Conservation (phyloP, 257 asterid genomes). For the Mitragyna speciosa region DNA sequence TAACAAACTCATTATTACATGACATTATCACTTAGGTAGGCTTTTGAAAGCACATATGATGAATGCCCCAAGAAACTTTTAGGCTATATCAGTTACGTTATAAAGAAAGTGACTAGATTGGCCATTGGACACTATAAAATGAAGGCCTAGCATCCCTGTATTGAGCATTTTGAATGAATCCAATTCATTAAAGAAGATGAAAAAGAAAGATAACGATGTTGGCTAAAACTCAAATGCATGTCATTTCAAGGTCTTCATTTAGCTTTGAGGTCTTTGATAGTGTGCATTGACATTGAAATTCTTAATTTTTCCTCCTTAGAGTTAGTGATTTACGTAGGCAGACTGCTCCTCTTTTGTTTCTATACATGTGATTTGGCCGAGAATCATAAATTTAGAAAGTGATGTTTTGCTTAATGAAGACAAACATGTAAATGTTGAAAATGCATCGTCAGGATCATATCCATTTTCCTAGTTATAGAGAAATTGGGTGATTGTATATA, state of each 20-base stretch:
- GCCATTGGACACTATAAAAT: neutral
- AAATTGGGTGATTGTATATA: neutral
- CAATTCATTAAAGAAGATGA: neutral
- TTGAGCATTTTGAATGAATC: neutral
- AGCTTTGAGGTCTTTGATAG: conserved; percentile 8
- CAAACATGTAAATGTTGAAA: neutral
- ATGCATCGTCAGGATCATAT: neutral
- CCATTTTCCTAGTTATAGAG: neutral
- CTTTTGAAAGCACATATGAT: neutral
- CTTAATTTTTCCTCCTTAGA: conserved; percentile 9
- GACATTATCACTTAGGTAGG: neutral
- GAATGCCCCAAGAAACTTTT: neutral
- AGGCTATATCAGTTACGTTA: neutral
- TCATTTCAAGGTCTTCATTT: neutral
- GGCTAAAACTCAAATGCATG: neutral
- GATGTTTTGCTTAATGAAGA: conserved; percentile 7
- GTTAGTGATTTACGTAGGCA: neutral
- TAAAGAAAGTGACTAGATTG: neutral
- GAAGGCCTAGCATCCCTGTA: neutral
- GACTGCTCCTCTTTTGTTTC: conserved; percentile 6
- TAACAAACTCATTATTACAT: neutral
- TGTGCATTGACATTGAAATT: conserved; percentile 6
- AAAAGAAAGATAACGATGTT: neutral
- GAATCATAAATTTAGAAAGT: conserved; percentile 1
- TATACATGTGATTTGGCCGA: conserved; percentile 4